Evolutionary conservation across 805 yeast genomes (phyloP), one percentile per base, ranked within the genome.

Genomic region (Yarrowia hollandica): DNA sequence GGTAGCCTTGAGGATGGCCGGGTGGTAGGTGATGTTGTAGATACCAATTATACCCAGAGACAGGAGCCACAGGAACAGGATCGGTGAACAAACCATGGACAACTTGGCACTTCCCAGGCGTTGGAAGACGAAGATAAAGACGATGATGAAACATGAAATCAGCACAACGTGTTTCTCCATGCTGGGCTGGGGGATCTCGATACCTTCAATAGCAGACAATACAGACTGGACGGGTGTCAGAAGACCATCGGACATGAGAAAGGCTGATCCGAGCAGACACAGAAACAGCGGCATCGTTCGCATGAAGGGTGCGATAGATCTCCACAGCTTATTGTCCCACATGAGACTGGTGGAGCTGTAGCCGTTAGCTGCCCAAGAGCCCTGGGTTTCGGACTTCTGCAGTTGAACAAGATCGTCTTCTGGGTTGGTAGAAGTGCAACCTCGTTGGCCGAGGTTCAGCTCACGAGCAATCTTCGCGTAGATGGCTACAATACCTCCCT

Each of bases 401-500:
- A 48, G 39, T n/a, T 48, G 55, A 10, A 44, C 28, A 3, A 44
- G 35, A 19, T 44, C 52, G 10, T 44, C 52, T 30, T 44, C 52
- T 18, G 52, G 25, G 35, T 44, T 44, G 16, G 35, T 44, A 11
- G 52, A 44, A 5, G 35, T 35, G 7, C 52, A 22, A 7, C 52
- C 52, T 11, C 52, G 34, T 25, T 44, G 30, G n/a, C 46, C 58
- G 52, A 80, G 70, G 34, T 74, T 75, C 62, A 81, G 68, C 33
- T 72, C 70, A 37, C 82, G 71, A 5, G 84, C 82, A 30, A 81
- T 75, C 65, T 81, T 81, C 19, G 85, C 79, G 63, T 82, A 82
- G 39, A 82, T 77, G n/a, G 86, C 86, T 30, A 82, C 77, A 61
- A 81, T 84, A 1, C 86, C 86, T 62, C 86, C 86, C 66, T 82